A percentile compares a stretch with the other conserved stretches of the same genome.
Evolutionary conservation across 2,329 filamentous ascomycete genomes (phyloP).

Genomic region (Monosporascus cannonballus): DNA sequence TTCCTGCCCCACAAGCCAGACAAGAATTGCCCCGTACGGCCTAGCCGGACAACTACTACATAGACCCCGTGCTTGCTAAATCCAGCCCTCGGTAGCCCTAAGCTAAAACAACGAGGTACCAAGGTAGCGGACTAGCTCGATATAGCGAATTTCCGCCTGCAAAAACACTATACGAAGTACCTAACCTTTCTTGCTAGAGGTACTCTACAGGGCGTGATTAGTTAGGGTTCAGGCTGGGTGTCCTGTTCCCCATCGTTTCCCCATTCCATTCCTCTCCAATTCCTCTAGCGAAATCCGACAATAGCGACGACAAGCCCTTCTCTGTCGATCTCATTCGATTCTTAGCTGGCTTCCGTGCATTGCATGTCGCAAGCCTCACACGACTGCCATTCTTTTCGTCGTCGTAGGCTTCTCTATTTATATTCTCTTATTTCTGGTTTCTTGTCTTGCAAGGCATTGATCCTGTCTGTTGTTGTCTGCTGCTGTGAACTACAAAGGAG

Average conservation of each 20-base stretch:
- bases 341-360: slow-evolving; percentile 16
- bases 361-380: not conserved
- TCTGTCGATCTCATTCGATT: slow-evolving; percentile 19
- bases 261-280: not conserved
- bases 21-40: too few species aligned
- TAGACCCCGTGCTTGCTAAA: too few species aligned
- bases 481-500: not conserved
- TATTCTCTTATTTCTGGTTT: too few species aligned
- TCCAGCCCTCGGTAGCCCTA: too few species aligned
- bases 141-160: too few species aligned
- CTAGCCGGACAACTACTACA: too few species aligned
- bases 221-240: not conserved
- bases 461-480: not conserved
- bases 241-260: not conserved
- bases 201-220: too few species aligned
- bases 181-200: too few species aligned
- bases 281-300: slow-evolving; percentile 4
- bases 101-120: too few species aligned
- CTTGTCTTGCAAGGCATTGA: not conserved
- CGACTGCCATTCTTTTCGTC: not conserved
- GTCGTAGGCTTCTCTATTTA: not conserved
- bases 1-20: too few species aligned
- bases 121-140: too few species aligned
- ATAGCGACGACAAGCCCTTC: slow-evolving; percentile 18
- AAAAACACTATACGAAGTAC: too few species aligned